Conservation (phyloP, 352 stramenopile species). For the Pythium apleroticum region DNA sequence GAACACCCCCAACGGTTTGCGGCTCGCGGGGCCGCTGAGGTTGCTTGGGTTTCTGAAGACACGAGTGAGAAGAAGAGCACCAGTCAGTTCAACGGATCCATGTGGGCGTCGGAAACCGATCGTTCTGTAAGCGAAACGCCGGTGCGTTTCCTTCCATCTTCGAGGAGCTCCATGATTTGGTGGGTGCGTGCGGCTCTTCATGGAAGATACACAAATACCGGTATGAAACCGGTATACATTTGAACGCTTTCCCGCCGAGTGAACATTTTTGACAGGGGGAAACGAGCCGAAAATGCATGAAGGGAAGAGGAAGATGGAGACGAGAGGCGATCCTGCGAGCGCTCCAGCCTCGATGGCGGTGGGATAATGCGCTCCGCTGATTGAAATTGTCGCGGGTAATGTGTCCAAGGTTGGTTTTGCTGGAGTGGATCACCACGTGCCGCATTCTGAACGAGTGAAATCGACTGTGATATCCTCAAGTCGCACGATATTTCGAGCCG, state of each 20-base stretch:
- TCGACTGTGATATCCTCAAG: too few relatives aligned
- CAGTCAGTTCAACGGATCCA: neutral
- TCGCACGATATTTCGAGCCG: neutral
- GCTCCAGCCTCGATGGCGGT: neutral
- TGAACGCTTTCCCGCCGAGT: constrained; percentile 6
- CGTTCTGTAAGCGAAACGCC: constrained; percentile 6
- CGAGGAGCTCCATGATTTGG: neutral
- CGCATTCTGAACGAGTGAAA: neutral
- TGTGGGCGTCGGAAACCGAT: constrained; percentile 2
- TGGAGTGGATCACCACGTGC: neutral
- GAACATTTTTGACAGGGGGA: neutral
- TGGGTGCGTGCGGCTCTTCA: neutral
- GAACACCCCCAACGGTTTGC: too few relatives aligned
- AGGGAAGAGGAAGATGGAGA: neutral
- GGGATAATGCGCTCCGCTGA: neutral
- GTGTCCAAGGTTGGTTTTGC: neutral
- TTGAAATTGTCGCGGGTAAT: neutral
- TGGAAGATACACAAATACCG: constrained; percentile 4
- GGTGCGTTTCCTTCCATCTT: neutral
- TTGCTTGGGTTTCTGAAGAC: constrained; percentile 5
- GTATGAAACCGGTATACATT: neutral
- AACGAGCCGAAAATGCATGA: neutral
- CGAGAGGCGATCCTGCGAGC: neutral
- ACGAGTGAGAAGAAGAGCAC: neutral
- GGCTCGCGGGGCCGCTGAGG: neutral